phyloP scores from a whole-genome alignment of 164 flowering plant genomes.

The Santalum album region DNA sequence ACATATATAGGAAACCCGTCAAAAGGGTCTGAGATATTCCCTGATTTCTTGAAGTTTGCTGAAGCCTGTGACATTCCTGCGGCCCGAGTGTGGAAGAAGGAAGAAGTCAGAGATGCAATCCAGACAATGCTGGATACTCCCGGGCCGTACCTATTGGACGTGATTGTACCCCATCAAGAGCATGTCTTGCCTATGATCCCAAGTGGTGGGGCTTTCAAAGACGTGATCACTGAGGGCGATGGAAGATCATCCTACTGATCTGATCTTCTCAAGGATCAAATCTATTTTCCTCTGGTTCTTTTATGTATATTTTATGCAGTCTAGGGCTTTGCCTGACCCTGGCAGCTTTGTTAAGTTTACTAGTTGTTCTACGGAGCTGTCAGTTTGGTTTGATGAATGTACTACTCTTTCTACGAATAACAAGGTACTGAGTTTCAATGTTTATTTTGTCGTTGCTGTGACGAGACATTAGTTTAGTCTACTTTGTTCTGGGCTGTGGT shows the following conservation, averaged over 20 bases:
- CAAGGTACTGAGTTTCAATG: too few relatives aligned
- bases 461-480: too few relatives aligned
- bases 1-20: constrained; percentile 57
- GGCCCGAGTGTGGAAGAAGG: constrained; percentile 42
- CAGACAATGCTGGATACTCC: constrained; percentile 62
- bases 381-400: too few relatives aligned
- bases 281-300: too few relatives aligned
- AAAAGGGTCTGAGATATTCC: constrained; percentile 49
- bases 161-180: constrained; percentile 71
- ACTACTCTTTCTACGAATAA: too few relatives aligned
- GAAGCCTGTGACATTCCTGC: constrained; percentile 59
- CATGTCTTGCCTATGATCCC: constrained; percentile 77
- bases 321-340: too few relatives aligned
- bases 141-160: constrained; percentile 64
- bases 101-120: constrained; percentile 48
- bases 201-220: constrained; percentile 59
- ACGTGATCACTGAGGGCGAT: constrained; percentile 58
- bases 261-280: too few relatives aligned
- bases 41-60: constrained; percentile 53
- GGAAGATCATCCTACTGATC: constrained; percentile 39
- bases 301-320: too few relatives aligned
- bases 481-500: too few relatives aligned
- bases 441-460: too few relatives aligned
- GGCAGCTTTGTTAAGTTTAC: too few relatives aligned
- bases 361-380: too few relatives aligned